Percentiles rank a stretch among this genome's conserved stretches.
Conservation (phyloP, 176 grass and related monocot species). For the Puya raimondii region DNA sequence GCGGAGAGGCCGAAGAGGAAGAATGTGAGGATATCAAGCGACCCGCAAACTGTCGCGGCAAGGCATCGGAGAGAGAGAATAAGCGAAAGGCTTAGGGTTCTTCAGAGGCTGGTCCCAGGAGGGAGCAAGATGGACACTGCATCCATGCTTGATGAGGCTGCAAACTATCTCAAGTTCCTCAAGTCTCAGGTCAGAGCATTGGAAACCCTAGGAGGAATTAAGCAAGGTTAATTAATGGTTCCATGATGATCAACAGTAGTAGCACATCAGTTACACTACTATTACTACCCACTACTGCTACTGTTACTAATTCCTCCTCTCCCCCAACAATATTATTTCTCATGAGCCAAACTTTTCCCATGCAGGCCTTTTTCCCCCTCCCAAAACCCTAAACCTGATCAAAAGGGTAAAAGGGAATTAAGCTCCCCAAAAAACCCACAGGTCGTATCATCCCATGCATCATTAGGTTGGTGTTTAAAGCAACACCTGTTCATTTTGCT, state of each 20-base stretch:
- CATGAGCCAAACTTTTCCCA: conserved; percentile 11
- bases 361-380: conserved; percentile 23
- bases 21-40: conserved; percentile 80
- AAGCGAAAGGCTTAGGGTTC: conserved; percentile 58
- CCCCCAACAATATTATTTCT: conserved; percentile 16
- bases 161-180: conserved; percentile 91
- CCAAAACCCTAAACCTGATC: conserved; percentile 43
- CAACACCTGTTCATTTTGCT: conserved; percentile 9
- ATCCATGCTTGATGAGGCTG: conserved; percentile 88
- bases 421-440: conserved; percentile 21
- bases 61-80: conserved; percentile 72
- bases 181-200: conserved; percentile 75
- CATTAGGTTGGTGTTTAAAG: conserved; percentile 25
- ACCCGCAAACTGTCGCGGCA: conserved; percentile 78
- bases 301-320: no score
- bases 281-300: not conserved
- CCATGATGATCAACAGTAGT: conserved; percentile 2
- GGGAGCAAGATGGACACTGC: conserved; percentile 92
- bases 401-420: conserved; percentile 7
- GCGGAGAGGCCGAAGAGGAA: conserved; percentile 41
- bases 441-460: conserved; percentile 27
- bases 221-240: not conserved
- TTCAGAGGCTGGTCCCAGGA: conserved; percentile 70
- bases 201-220: conserved; percentile 66
- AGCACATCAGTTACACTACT: not conserved